Evolutionary conservation across 345 rosid genomes (phyloP).

Genomic region (Syzygium aromaticum): DNA sequence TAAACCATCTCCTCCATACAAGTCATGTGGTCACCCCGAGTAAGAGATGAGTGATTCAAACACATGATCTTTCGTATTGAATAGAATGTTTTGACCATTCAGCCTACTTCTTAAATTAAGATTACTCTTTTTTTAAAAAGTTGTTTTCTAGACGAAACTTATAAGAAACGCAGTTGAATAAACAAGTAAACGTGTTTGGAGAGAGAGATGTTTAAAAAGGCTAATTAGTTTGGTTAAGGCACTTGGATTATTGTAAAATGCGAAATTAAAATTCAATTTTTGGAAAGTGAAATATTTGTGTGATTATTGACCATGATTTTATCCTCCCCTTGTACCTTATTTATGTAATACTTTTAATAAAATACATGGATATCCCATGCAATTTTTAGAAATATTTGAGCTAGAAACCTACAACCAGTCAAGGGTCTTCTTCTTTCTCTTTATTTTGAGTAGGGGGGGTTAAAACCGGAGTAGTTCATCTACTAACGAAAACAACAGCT

Average conservation of each 20-base stretch:
- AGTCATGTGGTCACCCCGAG: background rate
- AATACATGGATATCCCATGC: too few species aligned
- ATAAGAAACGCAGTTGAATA: too few species aligned
- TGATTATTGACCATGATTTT: background rate
- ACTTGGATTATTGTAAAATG: background rate
- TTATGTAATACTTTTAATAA: background rate
- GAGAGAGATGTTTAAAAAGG: background rate
- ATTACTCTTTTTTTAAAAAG: too few species aligned
- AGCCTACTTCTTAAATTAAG: background rate
- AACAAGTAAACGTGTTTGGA: background rate
- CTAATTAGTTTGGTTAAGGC: background rate
- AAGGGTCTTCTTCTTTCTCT: background rate
- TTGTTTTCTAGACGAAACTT: background rate
- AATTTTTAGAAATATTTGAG: too few species aligned
- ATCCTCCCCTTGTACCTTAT: background rate
- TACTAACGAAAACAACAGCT: background rate
- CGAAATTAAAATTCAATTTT: background rate
- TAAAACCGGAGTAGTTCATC: background rate
- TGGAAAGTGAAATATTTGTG: background rate
- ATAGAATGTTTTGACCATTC: background rate
- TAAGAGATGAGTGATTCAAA: background rate
- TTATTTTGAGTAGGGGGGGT: background rate
- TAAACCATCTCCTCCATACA: accelerated
- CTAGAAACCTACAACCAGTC: background rate
- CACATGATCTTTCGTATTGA: too few species aligned